phyloP scores from a whole-genome alignment of 257 asterid genomes.

The Penstemon davidsonii region DNA sequence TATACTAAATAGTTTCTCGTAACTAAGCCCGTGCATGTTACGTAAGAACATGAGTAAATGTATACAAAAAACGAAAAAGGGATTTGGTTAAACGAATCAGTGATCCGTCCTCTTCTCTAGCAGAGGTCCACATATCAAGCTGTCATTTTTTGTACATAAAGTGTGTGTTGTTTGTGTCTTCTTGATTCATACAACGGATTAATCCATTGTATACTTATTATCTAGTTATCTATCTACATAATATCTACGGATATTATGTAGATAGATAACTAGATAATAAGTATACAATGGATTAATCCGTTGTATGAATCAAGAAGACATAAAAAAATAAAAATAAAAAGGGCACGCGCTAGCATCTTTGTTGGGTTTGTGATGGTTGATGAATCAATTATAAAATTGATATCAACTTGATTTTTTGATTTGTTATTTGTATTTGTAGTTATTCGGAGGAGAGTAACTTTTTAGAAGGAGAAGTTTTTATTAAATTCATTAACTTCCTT shows the following conservation, averaged over 20 bases:
- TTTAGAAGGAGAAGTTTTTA: too few relatives aligned
- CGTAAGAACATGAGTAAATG: conserved; percentile 34
- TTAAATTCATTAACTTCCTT: too few relatives aligned
- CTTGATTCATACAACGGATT: conserved; percentile 49
- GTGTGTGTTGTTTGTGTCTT: conserved; percentile 27
- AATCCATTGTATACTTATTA: conserved; percentile 4
- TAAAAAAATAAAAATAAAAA: background rate
- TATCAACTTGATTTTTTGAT: too few relatives aligned
- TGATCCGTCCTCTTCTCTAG: conserved; percentile 45
- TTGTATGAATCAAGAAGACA: conserved; percentile 47
- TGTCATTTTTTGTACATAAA: conserved; percentile 32
- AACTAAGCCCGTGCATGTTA: background rate
- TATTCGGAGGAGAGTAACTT: too few relatives aligned
- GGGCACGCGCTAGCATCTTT: conserved; percentile 39
- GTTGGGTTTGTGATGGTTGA: too few relatives aligned
- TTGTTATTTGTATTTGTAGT: too few relatives aligned
- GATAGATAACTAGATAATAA: background rate
- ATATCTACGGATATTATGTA: conserved; percentile 19
- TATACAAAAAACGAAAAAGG: conserved; percentile 14
- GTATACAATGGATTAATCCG: conserved; percentile 33
- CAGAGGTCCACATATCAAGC: conserved; percentile 46
- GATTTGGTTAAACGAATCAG: conserved; percentile 36
- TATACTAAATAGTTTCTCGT: too few relatives aligned
- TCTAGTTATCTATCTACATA: background rate
- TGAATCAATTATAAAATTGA: too few relatives aligned